Base-by-base conservation (phyloP, 306 rosid genomes). In the Lotus japonicus region DNA sequence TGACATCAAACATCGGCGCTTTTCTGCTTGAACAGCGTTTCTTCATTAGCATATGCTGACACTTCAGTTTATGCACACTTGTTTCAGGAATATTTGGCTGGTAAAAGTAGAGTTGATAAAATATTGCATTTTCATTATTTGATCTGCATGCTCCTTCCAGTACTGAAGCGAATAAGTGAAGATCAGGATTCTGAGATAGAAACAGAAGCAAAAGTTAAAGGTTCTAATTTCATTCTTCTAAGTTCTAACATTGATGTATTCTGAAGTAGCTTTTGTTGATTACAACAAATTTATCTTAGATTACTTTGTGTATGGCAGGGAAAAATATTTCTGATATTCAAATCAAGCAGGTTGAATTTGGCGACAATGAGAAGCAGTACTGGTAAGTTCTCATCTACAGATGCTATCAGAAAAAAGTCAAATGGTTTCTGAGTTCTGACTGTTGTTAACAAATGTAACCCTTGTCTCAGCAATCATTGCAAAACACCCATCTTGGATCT, bases 81-180 rank as follows among this genome's bases (percentile, higher is more conserved):
- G 58, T 84, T 78, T 77, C 87, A 95, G 99, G 91, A 80, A 54
- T 54, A 63, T 74, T 73, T 75, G 69, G 74, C 86, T 48, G 84
- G 87, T 58, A 82, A 87, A 69, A 80, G 74, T 66, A 89, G 84
- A 65, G 91, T 66, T 35, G 92, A 83, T 62, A 86, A 80, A 74
- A 87, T 95, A 74, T 71, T 88, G 70, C 87, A 79, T 35, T 81
- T 85, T 52, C 99, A 90, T 68, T 90, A 90, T 79, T 71, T 95
- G 82, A 85, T 90, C 66, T 95, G 92, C 75, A 87, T 87, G 86
- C 97, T 95, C 54, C 99, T 90, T 65, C 99, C 99, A 12, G 59
- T 87, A 42, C 66, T 95, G 63, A 95, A 90, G 79, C 77, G 81
- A 83, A 70, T 95, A 74, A 87, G 75, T 80, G 66, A 79, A 76